Percentiles rank a stretch among this genome's conserved stretches.
Evolutionary conservation across 352 stramenopile genomes (phyloP).

Genomic region (Peronospora belbahrii): DNA sequence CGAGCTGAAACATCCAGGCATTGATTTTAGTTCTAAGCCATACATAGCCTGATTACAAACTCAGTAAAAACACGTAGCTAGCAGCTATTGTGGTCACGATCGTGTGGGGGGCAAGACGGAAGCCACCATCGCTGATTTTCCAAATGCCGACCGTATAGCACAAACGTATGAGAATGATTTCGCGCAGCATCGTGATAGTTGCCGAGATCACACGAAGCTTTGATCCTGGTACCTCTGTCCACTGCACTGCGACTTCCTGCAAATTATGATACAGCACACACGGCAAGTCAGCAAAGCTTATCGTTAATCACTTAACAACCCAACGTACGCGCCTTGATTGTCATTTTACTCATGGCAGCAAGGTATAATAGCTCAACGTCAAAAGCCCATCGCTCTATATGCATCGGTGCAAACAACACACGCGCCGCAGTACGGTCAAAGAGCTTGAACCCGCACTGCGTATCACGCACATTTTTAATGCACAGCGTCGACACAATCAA

Average conservation of each 20-base stretch:
- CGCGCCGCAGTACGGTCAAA: slow-evolving; percentile 82
- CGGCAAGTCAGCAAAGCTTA: neutral
- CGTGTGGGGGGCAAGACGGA: slow-evolving; percentile 46
- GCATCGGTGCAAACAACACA: slow-evolving; percentile 85
- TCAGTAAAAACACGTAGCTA: slow-evolving; percentile 8
- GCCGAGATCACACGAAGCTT: slow-evolving; percentile 87
- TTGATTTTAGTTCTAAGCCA: slow-evolving; percentile 5
- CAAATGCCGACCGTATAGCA: slow-evolving; percentile 89
- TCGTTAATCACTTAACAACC: neutral
- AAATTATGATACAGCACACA: slow-evolving; percentile 6
- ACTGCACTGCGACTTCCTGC: slow-evolving; percentile 89
- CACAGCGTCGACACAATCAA: slow-evolving; percentile 85
- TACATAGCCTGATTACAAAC: neutral
- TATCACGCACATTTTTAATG: slow-evolving; percentile 85
- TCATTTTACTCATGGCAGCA: slow-evolving; percentile 44
- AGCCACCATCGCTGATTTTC: slow-evolving; percentile 60
- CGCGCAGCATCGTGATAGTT: slow-evolving; percentile 87
- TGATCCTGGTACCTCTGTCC: slow-evolving; percentile 87
- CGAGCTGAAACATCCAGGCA: slow-evolving; percentile 9
- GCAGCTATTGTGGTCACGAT: slow-evolving; percentile 14
- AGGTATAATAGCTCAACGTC: slow-evolving; percentile 92
- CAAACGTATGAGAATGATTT: slow-evolving; percentile 86
- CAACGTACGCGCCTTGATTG: slow-evolving; percentile 42
- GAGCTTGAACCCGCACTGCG: slow-evolving; percentile 93
- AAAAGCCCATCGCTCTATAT: slow-evolving; percentile 92